phyloP scores from a whole-genome alignment of 306 rosid species.

The Begonia fuchsioides region DNA sequence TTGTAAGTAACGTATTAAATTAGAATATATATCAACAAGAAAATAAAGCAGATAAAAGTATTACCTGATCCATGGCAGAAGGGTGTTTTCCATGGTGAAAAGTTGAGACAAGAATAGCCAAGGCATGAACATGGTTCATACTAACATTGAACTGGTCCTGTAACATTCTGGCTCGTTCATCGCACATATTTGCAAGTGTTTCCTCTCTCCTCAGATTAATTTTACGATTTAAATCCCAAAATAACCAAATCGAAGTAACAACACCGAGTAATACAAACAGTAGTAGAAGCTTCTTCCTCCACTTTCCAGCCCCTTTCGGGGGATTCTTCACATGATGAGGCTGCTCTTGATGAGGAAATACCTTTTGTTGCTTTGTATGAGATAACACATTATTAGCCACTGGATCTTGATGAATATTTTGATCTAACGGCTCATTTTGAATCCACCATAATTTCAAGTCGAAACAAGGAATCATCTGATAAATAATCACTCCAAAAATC shows the following conservation, averaged over 20 bases:
- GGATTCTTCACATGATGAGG: conserved; percentile 22
- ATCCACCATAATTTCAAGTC: conserved; percentile 26
- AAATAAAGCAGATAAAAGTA: background rate
- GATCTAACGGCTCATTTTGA: conserved; percentile 24
- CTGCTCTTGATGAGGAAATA: conserved; percentile 14
- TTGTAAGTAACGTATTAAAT: too few relatives aligned
- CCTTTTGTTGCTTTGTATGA: conserved; percentile 17
- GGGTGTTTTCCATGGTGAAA: conserved; percentile 87
- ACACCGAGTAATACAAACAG: conserved; percentile 42
- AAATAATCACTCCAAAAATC: conserved; percentile 34
- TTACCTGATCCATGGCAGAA: conserved; percentile 87
- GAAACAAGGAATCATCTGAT: conserved; percentile 26
- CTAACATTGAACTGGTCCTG: conserved; percentile 97
- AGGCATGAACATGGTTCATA: conserved; percentile 87
- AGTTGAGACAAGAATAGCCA: conserved; percentile 88
- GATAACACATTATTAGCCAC: conserved; percentile 7
- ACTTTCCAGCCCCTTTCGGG: conserved; percentile 48
- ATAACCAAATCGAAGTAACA: conserved; percentile 41
- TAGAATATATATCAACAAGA: too few relatives aligned
- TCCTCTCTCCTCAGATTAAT: conserved; percentile 46
- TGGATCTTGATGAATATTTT: conserved; percentile 19
- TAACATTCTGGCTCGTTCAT: conserved; percentile 92
- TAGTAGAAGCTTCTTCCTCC: conserved; percentile 55
- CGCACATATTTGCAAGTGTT: conserved; percentile 88
- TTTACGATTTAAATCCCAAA: conserved; percentile 36